phyloP scores from a whole-genome alignment of 2,329 filamentous ascomycete species.

The Penicillium sp. region DNA sequence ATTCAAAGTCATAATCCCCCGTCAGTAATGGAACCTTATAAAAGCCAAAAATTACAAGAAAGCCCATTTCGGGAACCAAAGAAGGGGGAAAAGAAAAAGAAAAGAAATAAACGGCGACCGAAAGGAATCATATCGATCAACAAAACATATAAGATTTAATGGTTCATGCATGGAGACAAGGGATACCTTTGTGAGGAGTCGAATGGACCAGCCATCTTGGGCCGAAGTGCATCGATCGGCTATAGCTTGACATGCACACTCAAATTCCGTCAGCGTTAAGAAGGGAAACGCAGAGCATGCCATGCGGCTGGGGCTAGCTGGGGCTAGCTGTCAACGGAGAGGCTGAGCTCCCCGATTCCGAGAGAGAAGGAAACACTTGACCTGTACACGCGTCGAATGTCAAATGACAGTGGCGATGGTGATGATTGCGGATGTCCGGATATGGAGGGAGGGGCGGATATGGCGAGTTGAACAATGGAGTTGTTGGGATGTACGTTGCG shows the following conservation, averaged over 20 bases:
- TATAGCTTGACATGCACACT: conserved; percentile 65
- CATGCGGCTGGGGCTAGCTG: conserved; percentile 13
- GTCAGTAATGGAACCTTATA: neutral
- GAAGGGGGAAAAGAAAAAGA: conserved; percentile 10
- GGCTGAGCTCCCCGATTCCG: neutral
- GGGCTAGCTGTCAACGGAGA: conserved; percentile 2
- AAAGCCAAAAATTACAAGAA: neutral
- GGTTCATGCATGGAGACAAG: conserved; percentile 7
- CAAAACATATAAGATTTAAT: conserved; percentile 3
- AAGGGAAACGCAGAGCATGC: conserved; percentile 56
- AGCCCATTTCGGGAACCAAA: neutral
- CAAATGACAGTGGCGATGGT: neutral
- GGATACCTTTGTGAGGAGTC: conserved; percentile 34
- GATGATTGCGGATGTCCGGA: conserved; percentile 4
- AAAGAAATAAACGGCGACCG: neutral
- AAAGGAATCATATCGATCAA: neutral
- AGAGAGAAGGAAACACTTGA: neutral
- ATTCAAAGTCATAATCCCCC: neutral
- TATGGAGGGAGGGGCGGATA: neutral
- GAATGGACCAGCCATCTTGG: conserved; percentile 55
- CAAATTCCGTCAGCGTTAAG: conserved; percentile 64
- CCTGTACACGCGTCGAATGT: neutral
- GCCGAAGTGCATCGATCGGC: conserved; percentile 41
- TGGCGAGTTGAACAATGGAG: conserved; percentile 4
- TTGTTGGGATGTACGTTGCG: neutral